phyloP scores from a whole-genome alignment of 805 yeast species.

The Nakazawaea anatomiae region DNA sequence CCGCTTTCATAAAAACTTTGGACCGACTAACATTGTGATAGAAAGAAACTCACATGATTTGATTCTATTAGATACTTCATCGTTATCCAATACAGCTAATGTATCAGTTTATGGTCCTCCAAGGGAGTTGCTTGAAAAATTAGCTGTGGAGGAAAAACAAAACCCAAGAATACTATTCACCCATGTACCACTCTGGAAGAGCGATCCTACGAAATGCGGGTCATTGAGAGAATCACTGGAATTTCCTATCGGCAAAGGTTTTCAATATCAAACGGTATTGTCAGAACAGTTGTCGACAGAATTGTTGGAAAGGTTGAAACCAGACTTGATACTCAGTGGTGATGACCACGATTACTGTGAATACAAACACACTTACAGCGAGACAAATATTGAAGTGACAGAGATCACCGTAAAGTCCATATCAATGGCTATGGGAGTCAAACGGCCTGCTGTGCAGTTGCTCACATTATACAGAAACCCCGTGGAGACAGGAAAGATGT shows the following conservation, averaged over 20 bases:
- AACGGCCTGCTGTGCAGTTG: conserved; percentile 71
- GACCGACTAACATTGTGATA: conserved; percentile 54
- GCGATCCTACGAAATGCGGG: conserved; percentile 60
- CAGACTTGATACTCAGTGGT: conserved; percentile 76
- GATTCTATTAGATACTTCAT: conserved; percentile 73
- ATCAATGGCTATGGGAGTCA: conserved; percentile 88
- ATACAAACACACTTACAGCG: conserved; percentile 43
- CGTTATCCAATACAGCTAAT: conserved; percentile 55
- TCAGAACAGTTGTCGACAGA: conserved; percentile 50
- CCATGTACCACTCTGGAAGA: conserved; percentile 81
- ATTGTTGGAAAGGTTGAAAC: conserved; percentile 53
- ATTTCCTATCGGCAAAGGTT: conserved; percentile 70
- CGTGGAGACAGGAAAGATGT: conserved; percentile 12
- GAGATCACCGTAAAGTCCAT: conserved; percentile 84
- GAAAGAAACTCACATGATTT: conserved; percentile 64
- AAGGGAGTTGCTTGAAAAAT: conserved; percentile 39
- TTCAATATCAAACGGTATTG: conserved; percentile 85
- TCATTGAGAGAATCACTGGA: conserved; percentile 61
- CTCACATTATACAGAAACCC: conserved; percentile 41
- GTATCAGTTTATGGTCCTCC: conserved; percentile 42
- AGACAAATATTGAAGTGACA: conserved; percentile 4
- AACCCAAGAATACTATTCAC: conserved; percentile 68
- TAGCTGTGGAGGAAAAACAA: conserved; percentile 23
- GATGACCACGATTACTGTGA: conserved; percentile 97
- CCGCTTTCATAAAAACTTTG: conserved; percentile 69